These are phyloP conservation scores for Sporothrix pallida DNA, from an alignment of 2,329 filamentous ascomycete genomes.

Conservation along the genomic window DNA sequence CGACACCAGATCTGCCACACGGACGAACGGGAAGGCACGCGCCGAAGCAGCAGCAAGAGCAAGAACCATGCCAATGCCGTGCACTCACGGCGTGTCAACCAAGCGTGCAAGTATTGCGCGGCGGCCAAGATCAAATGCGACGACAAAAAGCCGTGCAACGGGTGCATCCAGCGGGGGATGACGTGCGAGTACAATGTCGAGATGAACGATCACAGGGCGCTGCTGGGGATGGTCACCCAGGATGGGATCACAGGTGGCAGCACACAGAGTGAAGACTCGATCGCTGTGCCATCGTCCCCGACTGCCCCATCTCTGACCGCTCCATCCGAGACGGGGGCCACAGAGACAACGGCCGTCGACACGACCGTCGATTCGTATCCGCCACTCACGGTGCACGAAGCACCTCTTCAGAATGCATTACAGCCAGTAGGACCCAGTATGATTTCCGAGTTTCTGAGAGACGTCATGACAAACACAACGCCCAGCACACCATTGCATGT, in stretches of 20 bases:
- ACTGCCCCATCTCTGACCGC: neutral
- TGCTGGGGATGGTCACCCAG: no score
- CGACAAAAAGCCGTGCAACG: conserved; percentile 59
- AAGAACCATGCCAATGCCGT: neutral
- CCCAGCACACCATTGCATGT: conserved; percentile 42
- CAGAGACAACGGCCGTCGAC: neutral
- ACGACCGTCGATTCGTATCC: no score
- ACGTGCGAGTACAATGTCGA: conserved; percentile 48
- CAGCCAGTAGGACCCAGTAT: conserved; percentile 9
- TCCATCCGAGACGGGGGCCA: neutral
- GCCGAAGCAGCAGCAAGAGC: conserved; percentile 2
- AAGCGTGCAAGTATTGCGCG: conserved; percentile 60
- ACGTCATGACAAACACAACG: conserved; percentile 54
- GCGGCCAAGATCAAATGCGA: conserved; percentile 61
- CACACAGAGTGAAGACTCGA: no score
- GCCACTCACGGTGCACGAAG: no score
- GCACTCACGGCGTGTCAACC: conserved; percentile 55
- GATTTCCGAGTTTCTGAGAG: conserved; percentile 57
- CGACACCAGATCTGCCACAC: conserved; percentile 32
- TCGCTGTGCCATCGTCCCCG: neutral
- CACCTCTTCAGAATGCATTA: neutral
- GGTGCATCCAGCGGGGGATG: conserved; percentile 56
- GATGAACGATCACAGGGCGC: neutral
- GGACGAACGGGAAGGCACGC: conserved; percentile 10
- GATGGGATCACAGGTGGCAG: no score